Evolutionary conservation across 108 stramenopile species (phyloP).

Genomic region (Hondaea fermentalgiana): DNA sequence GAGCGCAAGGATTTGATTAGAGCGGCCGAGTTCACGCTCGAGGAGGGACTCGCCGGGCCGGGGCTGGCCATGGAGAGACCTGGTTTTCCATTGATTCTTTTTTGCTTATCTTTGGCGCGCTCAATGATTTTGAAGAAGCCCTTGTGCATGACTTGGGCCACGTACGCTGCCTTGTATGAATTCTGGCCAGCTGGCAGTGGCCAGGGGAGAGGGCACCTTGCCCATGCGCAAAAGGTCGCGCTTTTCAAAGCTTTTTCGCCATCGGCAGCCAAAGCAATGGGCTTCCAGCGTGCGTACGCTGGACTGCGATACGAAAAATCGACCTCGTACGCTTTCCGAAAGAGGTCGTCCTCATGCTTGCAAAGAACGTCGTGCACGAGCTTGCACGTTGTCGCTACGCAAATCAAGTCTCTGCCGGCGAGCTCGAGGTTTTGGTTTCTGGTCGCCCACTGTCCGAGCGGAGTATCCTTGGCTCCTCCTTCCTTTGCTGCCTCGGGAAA

Average conservation of each 20-base stretch:
- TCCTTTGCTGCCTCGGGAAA: background rate
- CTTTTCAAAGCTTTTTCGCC: background rate
- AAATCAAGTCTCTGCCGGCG: background rate
- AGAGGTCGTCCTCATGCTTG: background rate
- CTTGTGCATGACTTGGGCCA: too few relatives aligned
- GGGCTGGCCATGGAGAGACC: too few relatives aligned
- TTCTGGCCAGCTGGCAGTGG: too few relatives aligned
- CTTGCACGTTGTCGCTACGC: background rate
- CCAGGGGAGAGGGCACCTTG: too few relatives aligned
- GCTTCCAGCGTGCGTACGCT: background rate
- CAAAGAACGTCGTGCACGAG: background rate
- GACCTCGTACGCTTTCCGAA: background rate
- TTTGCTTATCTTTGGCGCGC: too few relatives aligned
- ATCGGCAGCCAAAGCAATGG: background rate
- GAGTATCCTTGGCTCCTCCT: background rate
- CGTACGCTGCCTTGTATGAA: too few relatives aligned
- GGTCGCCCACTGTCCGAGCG: background rate
- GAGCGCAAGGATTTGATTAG: too few relatives aligned
- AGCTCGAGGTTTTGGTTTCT: background rate
- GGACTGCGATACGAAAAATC: background rate
- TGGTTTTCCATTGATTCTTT: too few relatives aligned
- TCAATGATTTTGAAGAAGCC: too few relatives aligned
- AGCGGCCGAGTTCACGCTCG: too few relatives aligned
- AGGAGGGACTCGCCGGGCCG: too few relatives aligned
- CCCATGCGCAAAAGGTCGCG: background rate